These are phyloP conservation scores for Podaxis sp. DNA, from an alignment of 768 basidiomycete species.

Conservation along the genomic window DNA sequence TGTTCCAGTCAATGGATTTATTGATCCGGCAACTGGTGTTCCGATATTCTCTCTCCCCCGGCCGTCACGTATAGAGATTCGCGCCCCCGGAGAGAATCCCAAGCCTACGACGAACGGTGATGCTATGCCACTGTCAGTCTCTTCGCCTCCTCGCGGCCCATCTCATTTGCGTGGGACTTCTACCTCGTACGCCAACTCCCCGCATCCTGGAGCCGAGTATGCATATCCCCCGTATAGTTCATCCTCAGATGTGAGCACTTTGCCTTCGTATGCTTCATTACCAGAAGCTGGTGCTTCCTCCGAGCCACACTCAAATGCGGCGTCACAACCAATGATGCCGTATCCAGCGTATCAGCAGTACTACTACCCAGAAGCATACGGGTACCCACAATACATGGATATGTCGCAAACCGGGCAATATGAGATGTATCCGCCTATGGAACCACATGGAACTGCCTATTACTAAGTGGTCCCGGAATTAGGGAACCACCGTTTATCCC, in stretches of 20 bases:
- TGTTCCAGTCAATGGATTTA: constrained; percentile 55
- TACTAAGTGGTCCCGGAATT: constrained; percentile 40
- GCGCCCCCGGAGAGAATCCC: constrained; percentile 45
- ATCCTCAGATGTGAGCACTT: constrained; percentile 20
- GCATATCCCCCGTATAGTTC: constrained; percentile 22
- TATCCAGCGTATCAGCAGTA: constrained; percentile 64
- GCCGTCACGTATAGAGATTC: constrained; percentile 71
- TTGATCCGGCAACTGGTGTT: constrained; percentile 61
- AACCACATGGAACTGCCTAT: constrained; percentile 3
- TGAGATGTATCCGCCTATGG: constrained; percentile 45
- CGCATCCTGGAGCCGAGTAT: constrained; percentile 25
- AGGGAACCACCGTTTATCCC: constrained; percentile 34
- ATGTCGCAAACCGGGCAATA: constrained; percentile 62
- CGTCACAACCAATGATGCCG: constrained; percentile 36
- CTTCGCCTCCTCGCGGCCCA: constrained; percentile 13
- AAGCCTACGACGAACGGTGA: constrained; percentile 23
- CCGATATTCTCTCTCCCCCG: constrained; percentile 76
- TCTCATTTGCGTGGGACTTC: constrained; percentile 48
- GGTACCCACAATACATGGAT: constrained; percentile 65
- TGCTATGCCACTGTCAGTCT: constrained; percentile 23
- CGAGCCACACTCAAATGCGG: constrained; percentile 22
- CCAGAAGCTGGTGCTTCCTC: constrained; percentile 19
- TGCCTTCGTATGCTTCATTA: constrained; percentile 24
- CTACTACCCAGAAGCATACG: constrained; percentile 70
- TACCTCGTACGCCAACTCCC: constrained; percentile 38